Evolutionary conservation across 352 stramenopile genomes (phyloP).

Genomic region (Blastocystis sp.): DNA sequence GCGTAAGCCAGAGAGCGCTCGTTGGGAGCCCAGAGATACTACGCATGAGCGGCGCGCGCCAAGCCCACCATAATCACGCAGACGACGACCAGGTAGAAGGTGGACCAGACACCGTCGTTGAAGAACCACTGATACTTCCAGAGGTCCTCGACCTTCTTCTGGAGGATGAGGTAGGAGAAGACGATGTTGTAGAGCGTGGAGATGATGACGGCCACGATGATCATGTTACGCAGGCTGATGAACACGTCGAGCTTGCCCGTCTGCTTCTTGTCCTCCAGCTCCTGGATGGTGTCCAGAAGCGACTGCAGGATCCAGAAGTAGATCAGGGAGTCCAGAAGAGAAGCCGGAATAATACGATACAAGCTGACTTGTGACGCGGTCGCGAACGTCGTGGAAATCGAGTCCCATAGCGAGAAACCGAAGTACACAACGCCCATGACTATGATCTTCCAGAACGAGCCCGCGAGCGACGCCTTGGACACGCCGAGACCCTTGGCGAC

Average conservation of each 20-base stretch:
- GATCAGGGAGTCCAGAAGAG: conserved; percentile 55
- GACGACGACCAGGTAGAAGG: conserved; percentile 60
- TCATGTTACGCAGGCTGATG: conserved; percentile 66
- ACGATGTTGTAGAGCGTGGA: conserved; percentile 62
- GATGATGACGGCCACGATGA: conserved; percentile 67
- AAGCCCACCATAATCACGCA: conserved; percentile 55
- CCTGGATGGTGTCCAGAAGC: conserved; percentile 64
- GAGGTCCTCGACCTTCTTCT: conserved; percentile 48
- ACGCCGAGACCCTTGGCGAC: conserved; percentile 65
- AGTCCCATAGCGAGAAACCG: conserved; percentile 64
- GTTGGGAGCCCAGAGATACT: conserved; percentile 68
- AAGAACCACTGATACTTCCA: conserved; percentile 70
- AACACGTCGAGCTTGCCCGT: conserved; percentile 68
- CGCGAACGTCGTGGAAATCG: conserved; percentile 32
- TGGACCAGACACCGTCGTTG: conserved; percentile 66
- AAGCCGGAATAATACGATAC: conserved; percentile 64
- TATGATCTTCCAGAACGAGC: conserved; percentile 54
- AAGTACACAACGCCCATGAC: conserved; percentile 61
- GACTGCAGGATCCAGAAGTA: conserved; percentile 69
- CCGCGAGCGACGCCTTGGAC: conserved; percentile 38
- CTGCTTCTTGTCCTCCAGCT: conserved; percentile 68
- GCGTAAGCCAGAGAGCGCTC: conserved; percentile 64
- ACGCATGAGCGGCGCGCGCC: not conserved
- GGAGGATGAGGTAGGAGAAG: conserved; percentile 55
- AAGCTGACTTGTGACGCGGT: conserved; percentile 1